phyloP scores from a whole-genome alignment of 2,329 filamentous ascomycete species.

The Thielaviopsis cerberus region DNA sequence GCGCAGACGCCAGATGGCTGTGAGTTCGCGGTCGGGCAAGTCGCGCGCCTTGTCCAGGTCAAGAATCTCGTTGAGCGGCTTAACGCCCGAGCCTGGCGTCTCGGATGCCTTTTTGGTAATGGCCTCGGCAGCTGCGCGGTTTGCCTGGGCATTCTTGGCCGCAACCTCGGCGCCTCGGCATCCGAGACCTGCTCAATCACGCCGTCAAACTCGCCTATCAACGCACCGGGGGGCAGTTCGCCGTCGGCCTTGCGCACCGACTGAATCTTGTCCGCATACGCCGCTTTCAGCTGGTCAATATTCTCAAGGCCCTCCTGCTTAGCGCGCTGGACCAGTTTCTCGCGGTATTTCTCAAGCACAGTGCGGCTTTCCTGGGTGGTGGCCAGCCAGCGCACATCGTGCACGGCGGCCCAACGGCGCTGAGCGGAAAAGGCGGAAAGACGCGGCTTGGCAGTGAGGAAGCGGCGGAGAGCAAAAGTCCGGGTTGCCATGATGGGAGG shows the following conservation, averaged over 20 bases:
- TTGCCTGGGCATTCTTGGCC: conserved; percentile 16
- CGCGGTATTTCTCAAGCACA: conserved; percentile 67
- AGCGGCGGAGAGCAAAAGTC: conserved; percentile 3
- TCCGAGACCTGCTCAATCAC: neutral
- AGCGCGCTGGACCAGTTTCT: conserved; percentile 71
- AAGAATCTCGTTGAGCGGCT: conserved; percentile 37
- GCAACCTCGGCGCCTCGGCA: conserved; percentile 5
- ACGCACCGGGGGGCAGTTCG: conserved; percentile 17
- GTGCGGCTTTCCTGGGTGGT: conserved; percentile 51
- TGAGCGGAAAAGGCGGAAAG: conserved; percentile 26
- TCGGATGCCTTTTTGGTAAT: conserved; percentile 4
- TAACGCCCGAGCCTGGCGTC: conserved; percentile 18
- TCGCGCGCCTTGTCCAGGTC: conserved; percentile 59
- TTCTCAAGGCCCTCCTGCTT: conserved; percentile 50
- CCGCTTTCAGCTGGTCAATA: conserved; percentile 59
- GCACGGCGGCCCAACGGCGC: conserved; percentile 75
- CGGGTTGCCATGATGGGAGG: conserved; percentile 4
- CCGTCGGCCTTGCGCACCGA: conserved; percentile 49
- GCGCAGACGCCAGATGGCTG: conserved; percentile 74
- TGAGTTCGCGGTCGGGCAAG: conserved; percentile 65
- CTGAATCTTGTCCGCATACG: conserved; percentile 69
- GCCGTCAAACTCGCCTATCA: conserved; percentile 1
- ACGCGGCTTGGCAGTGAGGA: conserved; percentile 9
- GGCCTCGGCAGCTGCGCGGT: conserved; percentile 17
- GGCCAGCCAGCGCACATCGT: conserved; percentile 76